Conservation (phyloP, 371 early-diverging fungal species). For the Mucor indicus region DNA sequence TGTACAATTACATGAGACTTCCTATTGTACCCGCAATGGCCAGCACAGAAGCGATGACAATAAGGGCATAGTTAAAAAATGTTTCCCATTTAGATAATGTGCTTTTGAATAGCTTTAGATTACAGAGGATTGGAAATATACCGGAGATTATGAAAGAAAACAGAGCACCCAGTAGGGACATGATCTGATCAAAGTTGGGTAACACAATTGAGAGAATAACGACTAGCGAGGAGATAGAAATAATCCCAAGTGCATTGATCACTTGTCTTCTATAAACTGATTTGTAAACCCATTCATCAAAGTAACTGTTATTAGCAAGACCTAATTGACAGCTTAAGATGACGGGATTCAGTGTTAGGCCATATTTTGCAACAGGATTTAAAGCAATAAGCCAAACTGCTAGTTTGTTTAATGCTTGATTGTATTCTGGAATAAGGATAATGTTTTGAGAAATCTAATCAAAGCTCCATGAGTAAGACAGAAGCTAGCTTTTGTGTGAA, state of each 20-base stretch:
- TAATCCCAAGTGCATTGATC: no score
- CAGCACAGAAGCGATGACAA: slow-evolving; percentile 22
- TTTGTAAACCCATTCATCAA: no score
- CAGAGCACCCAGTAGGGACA: slow-evolving; percentile 61
- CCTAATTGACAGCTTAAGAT: slow-evolving; percentile 49
- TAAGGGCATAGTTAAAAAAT: slow-evolving; percentile 15
- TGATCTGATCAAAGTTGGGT: slow-evolving; percentile 62
- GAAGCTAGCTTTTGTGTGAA: no score
- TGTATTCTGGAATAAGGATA: slow-evolving; percentile 54
- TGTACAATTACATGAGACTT: slow-evolving; percentile 27
- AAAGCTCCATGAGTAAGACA: background rate
- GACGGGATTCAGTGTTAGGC: slow-evolving; percentile 61
- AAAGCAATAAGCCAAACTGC: slow-evolving; percentile 63
- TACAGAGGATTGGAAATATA: slow-evolving; percentile 57
- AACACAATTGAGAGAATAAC: no score
- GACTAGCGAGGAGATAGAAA: no score
- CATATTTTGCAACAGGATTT: slow-evolving; percentile 72
- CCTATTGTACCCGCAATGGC: slow-evolving; percentile 32
- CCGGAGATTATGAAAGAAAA: slow-evolving; percentile 60
- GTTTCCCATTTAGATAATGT: slow-evolving; percentile 15
- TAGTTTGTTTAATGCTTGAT: slow-evolving; percentile 47
- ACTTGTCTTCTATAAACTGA: no score
- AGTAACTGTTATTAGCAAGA: slow-evolving; percentile 13
- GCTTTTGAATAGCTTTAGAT: slow-evolving; percentile 33
- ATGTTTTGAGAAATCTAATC: slow-evolving; percentile 69